Evolutionary conservation across 2,329 filamentous ascomycete genomes (phyloP), one percentile per base, ranked within the genome.

Genomic region (Juglanconis oblonga): DNA sequence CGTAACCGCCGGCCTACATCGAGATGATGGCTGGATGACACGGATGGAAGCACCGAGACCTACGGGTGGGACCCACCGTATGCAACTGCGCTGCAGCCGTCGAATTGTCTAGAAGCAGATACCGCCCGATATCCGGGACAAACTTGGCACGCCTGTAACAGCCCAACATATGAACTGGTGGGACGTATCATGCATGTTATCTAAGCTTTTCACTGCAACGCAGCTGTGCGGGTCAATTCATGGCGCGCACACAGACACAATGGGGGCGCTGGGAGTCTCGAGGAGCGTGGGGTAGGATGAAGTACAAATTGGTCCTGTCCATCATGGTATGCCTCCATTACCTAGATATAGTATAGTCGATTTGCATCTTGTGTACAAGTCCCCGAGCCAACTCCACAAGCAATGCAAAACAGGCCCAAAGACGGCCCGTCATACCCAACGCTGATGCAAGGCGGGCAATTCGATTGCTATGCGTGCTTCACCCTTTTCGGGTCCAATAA

Each of bases 381-480:
- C 14, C 29, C 33, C 50, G 11, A 52, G 24, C 32, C 13, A 62
- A 60, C 57, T 57, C 61, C 61, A 24, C 14, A 44, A 57, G 57
- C 31, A 59, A 62, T 62, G 60, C 60, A 53, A 33, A 57, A 47
- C 38, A 17, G 31, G 9, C 8, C n/a, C 29, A 7, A 11, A n/a
- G 33, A 3, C 31, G 4, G 35, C 29, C 29, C 9, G 17, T 13
- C 4, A 35, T 35, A 31, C 29, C 35, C 14, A 42, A 52, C 17
- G 10, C 14, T 17, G 42, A 24, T 45, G 42, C 42, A 24, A 24
- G 14, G 5, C 17, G 42, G 7, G 35, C 35, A 38, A 45, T n/a
- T 7, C 29, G 17, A 45, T 17, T 45, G 3, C 13, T 17, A 9
- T 17, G 17, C 42, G 17, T 45, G n/a, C 42, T 45, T 44, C 40